Evolutionary conservation across 805 yeast genomes (phyloP).

Genomic region (Saccharomycopsis amapae): DNA sequence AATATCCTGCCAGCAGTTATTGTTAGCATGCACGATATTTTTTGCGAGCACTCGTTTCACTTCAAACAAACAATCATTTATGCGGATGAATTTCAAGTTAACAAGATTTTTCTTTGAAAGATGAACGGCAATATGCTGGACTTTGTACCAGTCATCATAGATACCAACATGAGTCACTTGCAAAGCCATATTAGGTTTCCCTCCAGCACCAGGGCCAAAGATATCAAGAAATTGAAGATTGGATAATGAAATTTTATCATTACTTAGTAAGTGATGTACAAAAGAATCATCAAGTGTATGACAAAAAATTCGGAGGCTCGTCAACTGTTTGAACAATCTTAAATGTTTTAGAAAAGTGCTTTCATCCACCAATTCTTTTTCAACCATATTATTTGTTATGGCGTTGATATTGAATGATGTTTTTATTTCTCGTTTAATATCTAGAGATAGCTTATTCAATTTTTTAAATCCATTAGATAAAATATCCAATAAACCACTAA

Average conservation of each 20-base stretch:
- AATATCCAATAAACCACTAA: background rate
- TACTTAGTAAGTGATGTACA: conserved; percentile 26
- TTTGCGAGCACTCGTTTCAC: conserved; percentile 18
- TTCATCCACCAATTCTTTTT: conserved; percentile 27
- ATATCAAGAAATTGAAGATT: conserved; percentile 35
- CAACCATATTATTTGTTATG: conserved; percentile 27
- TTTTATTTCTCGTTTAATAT: conserved; percentile 32
- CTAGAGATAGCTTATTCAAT: conserved; percentile 28
- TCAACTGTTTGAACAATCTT: conserved; percentile 26
- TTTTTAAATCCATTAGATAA: conserved; percentile 5
- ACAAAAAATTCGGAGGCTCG: conserved; percentile 37
- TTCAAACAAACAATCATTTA: conserved; percentile 45
- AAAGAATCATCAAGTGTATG: conserved; percentile 27
- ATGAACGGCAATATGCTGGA: conserved; percentile 44
- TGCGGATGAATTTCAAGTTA: conserved; percentile 37
- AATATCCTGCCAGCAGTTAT: conserved; percentile 9
- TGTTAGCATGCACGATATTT: background rate
- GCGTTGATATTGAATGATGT: background rate
- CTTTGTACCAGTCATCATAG: conserved; percentile 50
- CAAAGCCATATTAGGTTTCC: conserved; percentile 47
- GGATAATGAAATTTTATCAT: conserved; percentile 21
- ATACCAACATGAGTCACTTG: conserved; percentile 48
- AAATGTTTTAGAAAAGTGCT: conserved; percentile 21
- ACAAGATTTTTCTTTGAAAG: conserved; percentile 28
- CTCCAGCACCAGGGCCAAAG: conserved; percentile 45